phyloP scores from a whole-genome alignment of 2,329 filamentous ascomycete genomes.

The Thielaviopsis ethacetica region DNA sequence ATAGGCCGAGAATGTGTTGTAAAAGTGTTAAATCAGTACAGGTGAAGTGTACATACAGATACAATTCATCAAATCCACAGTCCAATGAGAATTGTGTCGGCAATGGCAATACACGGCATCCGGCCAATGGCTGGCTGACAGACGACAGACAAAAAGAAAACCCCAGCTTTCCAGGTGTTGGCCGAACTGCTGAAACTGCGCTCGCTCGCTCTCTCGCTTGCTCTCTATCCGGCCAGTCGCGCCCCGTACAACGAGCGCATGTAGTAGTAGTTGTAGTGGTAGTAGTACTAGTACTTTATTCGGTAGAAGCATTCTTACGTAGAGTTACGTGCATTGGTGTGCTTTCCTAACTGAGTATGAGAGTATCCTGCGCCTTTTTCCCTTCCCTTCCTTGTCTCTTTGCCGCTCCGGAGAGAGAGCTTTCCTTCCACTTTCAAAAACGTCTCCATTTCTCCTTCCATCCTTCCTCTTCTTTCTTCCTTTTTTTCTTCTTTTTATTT shows the following conservation, averaged over 20 bases:
- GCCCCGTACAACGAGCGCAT: background rate
- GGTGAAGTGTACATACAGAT: background rate
- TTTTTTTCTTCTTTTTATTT: constrained; percentile 14
- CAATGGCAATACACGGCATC: background rate
- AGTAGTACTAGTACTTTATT: background rate
- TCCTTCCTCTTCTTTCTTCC: constrained; percentile 21
- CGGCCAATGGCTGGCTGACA: background rate
- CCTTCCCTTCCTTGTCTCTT: constrained; percentile 17
- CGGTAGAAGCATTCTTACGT: background rate
- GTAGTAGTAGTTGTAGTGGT: too few relatives aligned
- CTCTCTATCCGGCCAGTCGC: background rate
- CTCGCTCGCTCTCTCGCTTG: too few relatives aligned
- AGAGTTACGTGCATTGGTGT: constrained; percentile 13
- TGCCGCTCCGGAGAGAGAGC: background rate
- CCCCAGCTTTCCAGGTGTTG: background rate
- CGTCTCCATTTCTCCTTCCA: constrained; percentile 18
- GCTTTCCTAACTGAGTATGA: constrained; percentile 9
- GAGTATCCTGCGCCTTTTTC: constrained; percentile 14
- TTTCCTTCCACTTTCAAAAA: constrained; percentile 5
- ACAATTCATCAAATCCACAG: background rate
- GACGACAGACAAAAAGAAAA: background rate
- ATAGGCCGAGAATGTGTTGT: background rate
- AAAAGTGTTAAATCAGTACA: background rate
- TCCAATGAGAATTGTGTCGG: background rate
- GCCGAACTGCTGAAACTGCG: background rate